Evolutionary conservation across 1,284 basidiomycete genomes (phyloP).

Genomic region (Coriolopsis trogii): DNA sequence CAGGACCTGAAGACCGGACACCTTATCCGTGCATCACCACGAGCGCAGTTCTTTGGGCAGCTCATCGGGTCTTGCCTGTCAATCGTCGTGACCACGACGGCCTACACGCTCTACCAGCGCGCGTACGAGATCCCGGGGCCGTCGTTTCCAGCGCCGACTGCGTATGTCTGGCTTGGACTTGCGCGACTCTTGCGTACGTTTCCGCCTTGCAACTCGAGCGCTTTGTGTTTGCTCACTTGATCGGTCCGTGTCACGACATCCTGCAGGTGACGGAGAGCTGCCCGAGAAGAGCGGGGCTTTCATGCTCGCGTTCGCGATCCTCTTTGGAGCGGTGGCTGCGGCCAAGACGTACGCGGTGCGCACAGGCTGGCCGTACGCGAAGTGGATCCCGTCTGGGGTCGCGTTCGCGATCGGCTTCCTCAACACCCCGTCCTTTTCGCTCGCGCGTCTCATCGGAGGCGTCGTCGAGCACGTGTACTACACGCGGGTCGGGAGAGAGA

Average conservation of each 20-base stretch:
- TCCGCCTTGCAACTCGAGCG: too few relatives aligned
- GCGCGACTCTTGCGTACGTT: slow-evolving; percentile 83
- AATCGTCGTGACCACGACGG: slow-evolving; percentile 87
- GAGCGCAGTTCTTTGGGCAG: slow-evolving; percentile 89
- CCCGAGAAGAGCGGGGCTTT: slow-evolving; percentile 79
- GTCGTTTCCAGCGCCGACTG: slow-evolving; percentile 92
- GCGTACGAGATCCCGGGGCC: slow-evolving; percentile 89
- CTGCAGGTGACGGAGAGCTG: slow-evolving; percentile 75
- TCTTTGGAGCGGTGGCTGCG: slow-evolving; percentile 71
- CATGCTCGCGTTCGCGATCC: slow-evolving; percentile 77
- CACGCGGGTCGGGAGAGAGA: slow-evolving; percentile 48
- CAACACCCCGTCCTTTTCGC: slow-evolving; percentile 94
- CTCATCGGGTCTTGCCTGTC: slow-evolving; percentile 87
- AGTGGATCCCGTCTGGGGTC: slow-evolving; percentile 88
- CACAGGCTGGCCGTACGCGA: slow-evolving; percentile 51
- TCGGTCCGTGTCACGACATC: neutral
- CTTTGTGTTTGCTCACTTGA: too few relatives aligned
- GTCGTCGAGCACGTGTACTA: slow-evolving; percentile 75
- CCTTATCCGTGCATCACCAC: slow-evolving; percentile 83
- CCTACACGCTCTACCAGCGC: slow-evolving; percentile 85
- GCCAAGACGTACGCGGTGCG: slow-evolving; percentile 65
- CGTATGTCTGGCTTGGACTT: slow-evolving; percentile 90
- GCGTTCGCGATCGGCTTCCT: slow-evolving; percentile 91
- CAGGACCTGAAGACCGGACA: slow-evolving; percentile 98
- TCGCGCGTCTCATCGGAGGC: slow-evolving; percentile 91